Percentiles rank a stretch among this genome's conserved stretches.
Evolutionary conservation across 176 grass and related monocot genomes (phyloP).

Genomic region (Musa acuminata): DNA sequence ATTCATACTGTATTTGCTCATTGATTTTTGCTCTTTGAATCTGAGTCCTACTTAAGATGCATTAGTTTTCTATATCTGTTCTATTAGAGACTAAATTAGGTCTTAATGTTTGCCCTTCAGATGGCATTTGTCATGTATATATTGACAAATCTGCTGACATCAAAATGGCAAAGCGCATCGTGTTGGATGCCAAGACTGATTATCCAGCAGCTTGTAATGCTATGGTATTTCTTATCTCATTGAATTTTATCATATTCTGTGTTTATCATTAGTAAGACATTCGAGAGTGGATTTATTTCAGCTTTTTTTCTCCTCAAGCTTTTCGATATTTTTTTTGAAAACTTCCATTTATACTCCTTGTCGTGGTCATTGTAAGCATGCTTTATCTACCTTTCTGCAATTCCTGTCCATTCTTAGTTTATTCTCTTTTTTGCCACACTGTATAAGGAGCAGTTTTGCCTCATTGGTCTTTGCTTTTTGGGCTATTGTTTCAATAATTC

Average conservation of each 20-base stretch:
- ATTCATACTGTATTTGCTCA: neutral
- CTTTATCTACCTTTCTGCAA: too few relatives aligned
- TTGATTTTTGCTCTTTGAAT: conserved; percentile 8
- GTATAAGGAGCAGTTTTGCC: too few relatives aligned
- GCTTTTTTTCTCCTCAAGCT: too few relatives aligned
- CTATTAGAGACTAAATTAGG: neutral
- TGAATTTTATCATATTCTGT: neutral
- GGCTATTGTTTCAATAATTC: too few relatives aligned
- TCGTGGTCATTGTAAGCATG: too few relatives aligned
- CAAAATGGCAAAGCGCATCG: conserved; percentile 73
- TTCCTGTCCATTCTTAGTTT: too few relatives aligned
- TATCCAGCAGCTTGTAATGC: conserved; percentile 98
- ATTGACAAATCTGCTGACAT: conserved; percentile 96
- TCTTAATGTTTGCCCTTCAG: conserved; percentile 31
- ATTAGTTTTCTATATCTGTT: neutral
- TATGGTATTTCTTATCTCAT: conserved; percentile 43
- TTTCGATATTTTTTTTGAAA: too few relatives aligned
- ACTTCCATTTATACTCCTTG: too few relatives aligned
- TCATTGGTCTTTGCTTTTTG: too few relatives aligned
- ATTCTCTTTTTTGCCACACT: too few relatives aligned
- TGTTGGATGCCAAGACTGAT: conserved; percentile 84
- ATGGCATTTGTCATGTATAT: conserved; percentile 98
- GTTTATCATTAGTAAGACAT: neutral
- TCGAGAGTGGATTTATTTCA: neutral
- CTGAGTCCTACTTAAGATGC: neutral